Conservation (phyloP, 2,329 filamentous ascomycete genomes). For the Stagonosporopsis chrysanthemi region DNA sequence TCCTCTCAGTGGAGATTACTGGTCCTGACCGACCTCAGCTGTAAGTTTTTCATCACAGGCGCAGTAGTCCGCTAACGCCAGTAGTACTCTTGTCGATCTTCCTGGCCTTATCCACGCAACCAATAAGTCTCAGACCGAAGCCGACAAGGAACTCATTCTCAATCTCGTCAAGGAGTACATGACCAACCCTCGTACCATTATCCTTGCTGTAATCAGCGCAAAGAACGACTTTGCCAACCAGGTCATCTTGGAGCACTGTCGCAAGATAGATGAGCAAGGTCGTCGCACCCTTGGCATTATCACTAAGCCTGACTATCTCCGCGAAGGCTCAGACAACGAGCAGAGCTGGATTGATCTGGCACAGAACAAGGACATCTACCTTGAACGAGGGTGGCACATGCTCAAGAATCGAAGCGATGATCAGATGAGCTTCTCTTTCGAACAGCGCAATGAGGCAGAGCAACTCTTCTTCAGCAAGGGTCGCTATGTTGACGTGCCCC, state of each 20-base stretch:
- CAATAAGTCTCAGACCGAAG: background rate
- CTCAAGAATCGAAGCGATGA: conserved; percentile 57
- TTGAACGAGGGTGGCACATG: conserved; percentile 62
- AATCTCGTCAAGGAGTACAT: conserved; percentile 14
- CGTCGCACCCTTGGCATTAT: conserved; percentile 64
- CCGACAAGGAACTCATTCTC: conserved; percentile 4
- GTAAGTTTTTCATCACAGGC: background rate
- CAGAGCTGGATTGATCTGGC: conserved; percentile 50
- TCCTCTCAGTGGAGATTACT: conserved; percentile 51
- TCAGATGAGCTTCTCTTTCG: conserved; percentile 28
- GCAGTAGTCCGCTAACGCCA: background rate
- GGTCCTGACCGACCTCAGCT: conserved; percentile 44
- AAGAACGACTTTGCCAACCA: conserved; percentile 64
- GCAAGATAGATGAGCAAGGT: conserved; percentile 55
- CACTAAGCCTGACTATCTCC: conserved; percentile 62
- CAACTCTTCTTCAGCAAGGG: conserved; percentile 31
- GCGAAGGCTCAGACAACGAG: conserved; percentile 51
- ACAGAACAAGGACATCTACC: conserved; percentile 50
- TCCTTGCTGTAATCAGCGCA: conserved; percentile 44
- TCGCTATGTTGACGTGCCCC: background rate
- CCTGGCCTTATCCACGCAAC: conserved; percentile 5
- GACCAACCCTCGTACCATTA: conserved; percentile 7
- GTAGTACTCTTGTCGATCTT: conserved; percentile 2
- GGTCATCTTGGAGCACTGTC: conserved; percentile 59
- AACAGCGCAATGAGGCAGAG: conserved; percentile 45